Evolutionary conservation across 805 yeast genomes (phyloP).

Genomic region (Ogataea neopini): DNA sequence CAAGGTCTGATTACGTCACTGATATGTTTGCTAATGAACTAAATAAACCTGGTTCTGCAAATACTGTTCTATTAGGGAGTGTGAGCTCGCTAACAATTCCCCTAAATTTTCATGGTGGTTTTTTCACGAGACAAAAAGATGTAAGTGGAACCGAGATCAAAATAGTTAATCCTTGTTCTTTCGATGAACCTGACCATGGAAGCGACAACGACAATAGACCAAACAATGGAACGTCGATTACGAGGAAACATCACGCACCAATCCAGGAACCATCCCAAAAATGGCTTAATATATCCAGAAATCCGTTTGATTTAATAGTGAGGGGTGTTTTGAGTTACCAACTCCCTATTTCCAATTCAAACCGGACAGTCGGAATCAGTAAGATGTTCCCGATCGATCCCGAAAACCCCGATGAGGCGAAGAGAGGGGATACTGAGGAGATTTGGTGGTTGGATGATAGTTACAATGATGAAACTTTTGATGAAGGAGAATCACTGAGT

Average conservation of each 20-base stretch:
- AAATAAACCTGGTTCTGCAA: slow-evolving; percentile 10
- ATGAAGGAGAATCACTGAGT: too few species aligned
- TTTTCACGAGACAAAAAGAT: slow-evolving; percentile 61
- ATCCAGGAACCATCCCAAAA: slow-evolving; percentile 40
- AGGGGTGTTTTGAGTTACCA: slow-evolving; percentile 80
- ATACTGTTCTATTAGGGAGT: slow-evolving; percentile 75
- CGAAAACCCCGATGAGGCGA: slow-evolving; percentile 12
- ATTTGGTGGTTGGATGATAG: not conserved
- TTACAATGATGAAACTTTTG: not conserved
- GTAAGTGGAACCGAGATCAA: slow-evolving; percentile 70
- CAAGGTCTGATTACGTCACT: slow-evolving; percentile 56
- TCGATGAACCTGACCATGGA: slow-evolving; percentile 21
- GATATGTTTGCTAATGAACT: slow-evolving; percentile 10
- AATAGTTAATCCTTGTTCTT: slow-evolving; percentile 68
- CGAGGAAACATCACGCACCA: slow-evolving; percentile 9
- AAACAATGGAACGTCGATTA: not conserved
- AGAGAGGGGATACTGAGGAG: not conserved
- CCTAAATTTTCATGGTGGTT: slow-evolving; percentile 72
- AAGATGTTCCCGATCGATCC: slow-evolving; percentile 62
- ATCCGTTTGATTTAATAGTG: slow-evolving; percentile 84
- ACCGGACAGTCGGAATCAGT: slow-evolving; percentile 61
- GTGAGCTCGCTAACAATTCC: slow-evolving; percentile 69
- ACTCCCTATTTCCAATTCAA: slow-evolving; percentile 59
- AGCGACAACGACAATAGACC: slow-evolving; percentile 7
- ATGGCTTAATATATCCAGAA: slow-evolving; percentile 73